Conservation (phyloP, 495 filamentous ascomycete genomes). For the Penicillium simplicissimum region DNA sequence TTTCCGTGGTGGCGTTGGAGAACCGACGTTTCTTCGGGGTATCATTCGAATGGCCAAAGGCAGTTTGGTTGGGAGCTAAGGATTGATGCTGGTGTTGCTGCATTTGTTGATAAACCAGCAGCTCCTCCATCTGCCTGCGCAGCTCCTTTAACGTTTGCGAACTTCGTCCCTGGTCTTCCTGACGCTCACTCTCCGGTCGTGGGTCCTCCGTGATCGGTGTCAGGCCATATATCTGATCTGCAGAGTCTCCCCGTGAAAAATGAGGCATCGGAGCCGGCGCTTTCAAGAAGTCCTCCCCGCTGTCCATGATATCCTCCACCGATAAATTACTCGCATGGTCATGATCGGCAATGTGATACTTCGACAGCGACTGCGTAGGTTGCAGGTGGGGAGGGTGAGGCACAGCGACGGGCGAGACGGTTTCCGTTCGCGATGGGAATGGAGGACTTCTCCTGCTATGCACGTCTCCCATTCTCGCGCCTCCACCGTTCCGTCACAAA, state of each 20-base stretch:
- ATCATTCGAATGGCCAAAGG: slow-evolving; percentile 24
- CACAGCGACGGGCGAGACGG: slow-evolving; percentile 34
- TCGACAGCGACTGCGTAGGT: slow-evolving; percentile 30
- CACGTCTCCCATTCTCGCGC: slow-evolving; percentile 42
- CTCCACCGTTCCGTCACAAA: slow-evolving; percentile 31
- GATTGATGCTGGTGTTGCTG: slow-evolving; percentile 35
- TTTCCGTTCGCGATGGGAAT: slow-evolving; percentile 46
- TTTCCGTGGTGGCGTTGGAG: slow-evolving; percentile 31
- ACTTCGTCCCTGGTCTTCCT: slow-evolving; percentile 41
- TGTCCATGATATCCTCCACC: slow-evolving; percentile 22
- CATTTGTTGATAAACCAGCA: slow-evolving; percentile 49
- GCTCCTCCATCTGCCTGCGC: slow-evolving; percentile 50
- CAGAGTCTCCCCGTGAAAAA: slow-evolving; percentile 32
- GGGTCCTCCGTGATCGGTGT: slow-evolving; percentile 30
- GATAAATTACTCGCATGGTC: slow-evolving; percentile 15
- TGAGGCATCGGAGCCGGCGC: slow-evolving; percentile 10
- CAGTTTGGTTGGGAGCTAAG: slow-evolving; percentile 22
- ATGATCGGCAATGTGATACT: slow-evolving; percentile 21
- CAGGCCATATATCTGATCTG: slow-evolving; percentile 21
- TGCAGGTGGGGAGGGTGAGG: slow-evolving; percentile 32
- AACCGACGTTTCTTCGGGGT: slow-evolving; percentile 37
- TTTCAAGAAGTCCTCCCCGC: slow-evolving; percentile 25
- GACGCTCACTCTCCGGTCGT: slow-evolving; percentile 25
- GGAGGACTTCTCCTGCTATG: slow-evolving; percentile 45
- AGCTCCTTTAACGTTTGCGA: slow-evolving; percentile 45